Conservation (phyloP, 495 filamentous ascomycete species). For the Tetracladium setigerum region DNA sequence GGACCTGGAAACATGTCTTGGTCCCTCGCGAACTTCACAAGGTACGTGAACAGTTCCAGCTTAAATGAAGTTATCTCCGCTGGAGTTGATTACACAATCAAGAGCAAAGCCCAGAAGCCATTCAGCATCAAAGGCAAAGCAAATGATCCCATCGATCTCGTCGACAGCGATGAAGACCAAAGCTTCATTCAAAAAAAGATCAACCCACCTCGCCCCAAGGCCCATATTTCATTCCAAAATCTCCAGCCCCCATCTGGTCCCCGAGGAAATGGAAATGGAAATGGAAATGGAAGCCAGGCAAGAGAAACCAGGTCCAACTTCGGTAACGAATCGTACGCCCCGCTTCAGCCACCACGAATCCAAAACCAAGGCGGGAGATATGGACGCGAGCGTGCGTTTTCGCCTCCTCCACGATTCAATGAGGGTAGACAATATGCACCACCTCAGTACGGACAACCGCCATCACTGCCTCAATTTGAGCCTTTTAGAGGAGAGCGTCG, state of each 20-base stretch:
- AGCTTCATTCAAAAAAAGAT: conserved; percentile 23
- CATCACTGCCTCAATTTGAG: too few species aligned
- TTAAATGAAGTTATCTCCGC: conserved; percentile 13
- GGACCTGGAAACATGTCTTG: conserved; percentile 12
- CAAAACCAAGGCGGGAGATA: background rate
- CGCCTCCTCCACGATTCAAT: conserved; percentile 4
- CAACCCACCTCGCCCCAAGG: conserved; percentile 10
- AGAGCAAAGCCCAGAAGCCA: background rate
- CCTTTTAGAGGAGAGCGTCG: too few species aligned
- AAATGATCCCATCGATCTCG: conserved; percentile 17
- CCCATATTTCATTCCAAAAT: conserved; percentile 13
- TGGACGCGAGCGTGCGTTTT: conserved; percentile 3
- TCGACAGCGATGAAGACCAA: conserved; percentile 20
- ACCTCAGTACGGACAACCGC: background rate
- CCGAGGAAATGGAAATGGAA: too few species aligned
- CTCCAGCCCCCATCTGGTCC: background rate
- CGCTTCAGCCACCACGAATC: background rate
- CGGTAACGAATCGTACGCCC: background rate
- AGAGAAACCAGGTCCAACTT: background rate
- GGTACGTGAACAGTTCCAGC: conserved; percentile 17
- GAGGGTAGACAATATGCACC: background rate
- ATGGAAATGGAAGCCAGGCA: too few species aligned
- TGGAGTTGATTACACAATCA: conserved; percentile 15
- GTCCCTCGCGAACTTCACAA: conserved; percentile 12
- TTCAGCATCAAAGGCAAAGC: conserved; percentile 27